These are phyloP conservation scores for barley (Hordeum vulgare) DNA, from an alignment of 176 grass and related monocot genomes.

Conservation along the genomic window MorexV3_pseudomolecules_assembly NC_058523.1:13271791-13272290, in stretches of 20 bases:
- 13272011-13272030: constrained; percentile 55
- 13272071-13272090: constrained; percentile 48
- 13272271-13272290: constrained; percentile 48
- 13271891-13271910: constrained; percentile 81
- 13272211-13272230: constrained; percentile 87
- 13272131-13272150: constrained; percentile 87
- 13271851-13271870: constrained; percentile 89
- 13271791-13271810: constrained; percentile 69
- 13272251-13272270: constrained; percentile 67
- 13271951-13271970: constrained; percentile 56
- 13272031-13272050: constrained; percentile 54
- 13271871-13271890: constrained; percentile 78
- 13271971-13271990: constrained; percentile 69
- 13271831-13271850: constrained; percentile 80
- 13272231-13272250: constrained; percentile 78
- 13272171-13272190: constrained; percentile 60
- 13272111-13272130: constrained; percentile 18
- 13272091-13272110: constrained; percentile 54
- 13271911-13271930: constrained; percentile 54
- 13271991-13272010: constrained; percentile 70
- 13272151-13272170: constrained; percentile 66
- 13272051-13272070: constrained; percentile 77
- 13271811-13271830: constrained; percentile 68
- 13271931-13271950: constrained; percentile 69
- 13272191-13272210: constrained; percentile 58